These are phyloP conservation scores for Venturia carpophila DNA, from an alignment of 2,329 filamentous ascomycete species.

Conservation along the genomic window DNA sequence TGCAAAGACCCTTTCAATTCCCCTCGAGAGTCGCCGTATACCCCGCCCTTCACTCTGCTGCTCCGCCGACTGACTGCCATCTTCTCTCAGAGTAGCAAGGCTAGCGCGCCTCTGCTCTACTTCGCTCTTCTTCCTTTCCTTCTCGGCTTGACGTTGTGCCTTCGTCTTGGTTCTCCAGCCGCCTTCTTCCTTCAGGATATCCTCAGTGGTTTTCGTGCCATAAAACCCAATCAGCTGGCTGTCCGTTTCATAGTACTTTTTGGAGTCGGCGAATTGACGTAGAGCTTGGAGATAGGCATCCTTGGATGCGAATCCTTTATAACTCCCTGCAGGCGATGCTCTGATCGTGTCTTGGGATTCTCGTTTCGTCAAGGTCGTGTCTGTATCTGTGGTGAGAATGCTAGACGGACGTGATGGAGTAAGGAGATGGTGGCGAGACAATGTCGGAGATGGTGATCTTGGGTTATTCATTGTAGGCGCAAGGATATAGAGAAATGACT, in stretches of 20 bases:
- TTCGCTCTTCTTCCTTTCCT: background rate
- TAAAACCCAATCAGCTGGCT: background rate
- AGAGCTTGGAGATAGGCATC: background rate
- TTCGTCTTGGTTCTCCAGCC: conserved; percentile 4
- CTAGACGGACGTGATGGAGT: conserved; percentile 1
- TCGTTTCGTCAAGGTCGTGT: background rate
- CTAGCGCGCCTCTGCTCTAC: background rate
- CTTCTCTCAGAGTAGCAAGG: background rate
- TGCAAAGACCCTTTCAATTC: background rate
- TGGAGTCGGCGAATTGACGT: background rate
- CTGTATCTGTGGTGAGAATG: conserved; percentile 1
- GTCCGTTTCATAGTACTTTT: conserved; percentile 8
- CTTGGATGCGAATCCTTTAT: background rate
- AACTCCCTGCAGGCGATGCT: background rate
- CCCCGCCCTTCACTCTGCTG: background rate
- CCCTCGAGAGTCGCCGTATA: background rate
- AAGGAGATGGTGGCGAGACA: background rate
- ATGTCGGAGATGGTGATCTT: background rate
- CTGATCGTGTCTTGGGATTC: background rate
- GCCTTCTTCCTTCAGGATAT: background rate
- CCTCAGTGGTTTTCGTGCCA: background rate
- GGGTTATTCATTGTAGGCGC: background rate
- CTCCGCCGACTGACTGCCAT: background rate
- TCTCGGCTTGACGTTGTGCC: background rate
- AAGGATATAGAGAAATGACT: background rate